Base-by-base conservation (phyloP, 2,329 filamentous ascomycete species). In the Immersiporthe knoxdaviesiana region DNA sequence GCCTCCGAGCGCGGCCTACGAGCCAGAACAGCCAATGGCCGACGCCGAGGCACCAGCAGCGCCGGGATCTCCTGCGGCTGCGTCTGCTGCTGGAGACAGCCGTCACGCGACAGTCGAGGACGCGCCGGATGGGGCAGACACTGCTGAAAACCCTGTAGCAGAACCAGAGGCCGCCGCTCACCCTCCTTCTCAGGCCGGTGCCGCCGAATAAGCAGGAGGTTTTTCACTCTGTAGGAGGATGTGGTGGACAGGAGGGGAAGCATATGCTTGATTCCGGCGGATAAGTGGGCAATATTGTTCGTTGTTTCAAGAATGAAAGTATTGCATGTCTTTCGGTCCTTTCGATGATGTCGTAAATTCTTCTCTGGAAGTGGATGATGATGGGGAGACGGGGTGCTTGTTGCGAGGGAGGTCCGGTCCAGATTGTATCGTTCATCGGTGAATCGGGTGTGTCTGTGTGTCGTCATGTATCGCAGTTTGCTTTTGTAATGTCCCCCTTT, bases 141-240 rank as follows among this genome's bases (percentile, higher is more conserved):
- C 63, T 47, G 50, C 56, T 11, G 65, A 27, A 2, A 58, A 24
- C 1, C 21, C 30, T 35, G 41, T 62, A 12, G 56, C 44, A 30
- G 65, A 39, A 24, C 65, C 65, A 44, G 56, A 67, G n/a, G 58
- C 65, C 18, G 30, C 47, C 10, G 62, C 47, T 14, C 44, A 54
- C 24, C 62, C 62, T 64, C 30, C 62, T 37, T 50, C 41, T 30
- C 41, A 61, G 30, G 58, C 59, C n/a, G 65, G 61, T 30, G 59
- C 32, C 50, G 30, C 65, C 37, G 59, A 27, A 54, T 61, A 37
- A 37, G 44, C 44, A 32, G n/a, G 3, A 30, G 21, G 1, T 18
- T 39, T 8, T n/a, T 6, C 10, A 14, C 24, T 52, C 39, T 41
- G 39, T 27, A 16, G 35, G 30, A 41, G 16, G 35, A 21, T 10